Base-by-base conservation (phyloP, 2,329 filamentous ascomycete genomes). In the Penicillium capsulatum region DNA sequence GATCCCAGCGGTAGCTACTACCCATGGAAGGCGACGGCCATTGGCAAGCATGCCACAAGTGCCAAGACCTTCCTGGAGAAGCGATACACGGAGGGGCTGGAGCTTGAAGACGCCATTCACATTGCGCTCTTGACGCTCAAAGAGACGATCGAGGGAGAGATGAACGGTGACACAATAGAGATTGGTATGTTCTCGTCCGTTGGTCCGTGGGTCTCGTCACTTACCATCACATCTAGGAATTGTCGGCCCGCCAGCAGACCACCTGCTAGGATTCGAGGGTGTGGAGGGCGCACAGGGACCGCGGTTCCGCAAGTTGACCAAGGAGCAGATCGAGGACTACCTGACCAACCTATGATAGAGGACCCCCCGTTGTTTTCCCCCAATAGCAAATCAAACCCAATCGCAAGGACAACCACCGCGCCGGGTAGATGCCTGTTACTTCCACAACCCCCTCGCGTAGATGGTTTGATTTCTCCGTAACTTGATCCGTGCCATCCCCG, bases 11-110 rank as follows among this genome's bases (percentile, higher is more conserved):
- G 92, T 55, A 94, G 87, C 67, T 98, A 98, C 67, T 98, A 96
- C 67, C 92, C 92, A 3, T 98, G 92, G 92, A 98, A 98, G 76
- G 92, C 92, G 29, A 98, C 92, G 34, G 92, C 92, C 36, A 98
- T 98, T 61, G 92, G 92, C 61, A 98, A 98, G 80, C 94, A 90
- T 63, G 92, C 92, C 37, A 95, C 92, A 28, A 94, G 89, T 60
- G 92, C 92, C 40, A 98, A 98, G 81, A 98, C 92, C 0, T 98
- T 98, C 74, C 71, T 98, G 65, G 92, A 98, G 78, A 98, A 98
- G 83, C 79, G 92, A 70, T 98, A 97, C 72, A 96, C 90, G 3
- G 92, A 98, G 65, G 90, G 90, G 28, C 72, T 98, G 62, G 92
- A 98, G 76, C 75, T 98, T 49, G 92, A 98, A 71, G 92, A 98